phyloP scores from a whole-genome alignment of 2,329 filamentous ascomycete species.

The Fonsecaea multimorphosa region DNA sequence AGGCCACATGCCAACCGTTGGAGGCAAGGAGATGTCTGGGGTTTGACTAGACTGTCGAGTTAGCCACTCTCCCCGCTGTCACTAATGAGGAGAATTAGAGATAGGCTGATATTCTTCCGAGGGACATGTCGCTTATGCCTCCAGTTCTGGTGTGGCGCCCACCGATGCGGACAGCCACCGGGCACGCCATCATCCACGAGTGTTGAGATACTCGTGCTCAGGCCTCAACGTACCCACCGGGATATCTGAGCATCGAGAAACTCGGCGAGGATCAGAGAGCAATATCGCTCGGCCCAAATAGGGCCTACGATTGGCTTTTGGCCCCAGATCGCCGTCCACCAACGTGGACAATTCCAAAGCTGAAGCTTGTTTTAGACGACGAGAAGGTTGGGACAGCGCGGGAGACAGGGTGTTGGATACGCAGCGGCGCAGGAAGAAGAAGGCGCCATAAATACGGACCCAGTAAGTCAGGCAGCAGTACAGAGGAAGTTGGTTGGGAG shows the following conservation, averaged over 20 bases:
- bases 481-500: no score
- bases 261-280: neutral
- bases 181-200: constrained; percentile 1
- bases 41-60: constrained; percentile 10
- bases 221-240: constrained; percentile 2
- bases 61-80: constrained; percentile 6
- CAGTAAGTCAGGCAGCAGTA: neutral
- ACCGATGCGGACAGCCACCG: constrained; percentile 1
- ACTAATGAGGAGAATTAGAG: neutral
- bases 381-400: neutral
- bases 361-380: neutral
- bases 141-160: neutral
- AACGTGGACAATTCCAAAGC: neutral
- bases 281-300: neutral
- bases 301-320: neutral
- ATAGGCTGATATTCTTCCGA: constrained; percentile 7
- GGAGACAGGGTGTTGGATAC: neutral
- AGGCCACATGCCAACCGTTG: constrained; percentile 14
- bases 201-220: neutral
- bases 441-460: neutral
- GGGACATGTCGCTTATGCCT: constrained; percentile 1
- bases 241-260: neutral
- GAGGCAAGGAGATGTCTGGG: neutral
- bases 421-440: neutral
- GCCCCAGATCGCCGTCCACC: neutral